Base-by-base conservation (phyloP, 805 yeast genomes). In the Metschnikowia drakensbergensis region DNA sequence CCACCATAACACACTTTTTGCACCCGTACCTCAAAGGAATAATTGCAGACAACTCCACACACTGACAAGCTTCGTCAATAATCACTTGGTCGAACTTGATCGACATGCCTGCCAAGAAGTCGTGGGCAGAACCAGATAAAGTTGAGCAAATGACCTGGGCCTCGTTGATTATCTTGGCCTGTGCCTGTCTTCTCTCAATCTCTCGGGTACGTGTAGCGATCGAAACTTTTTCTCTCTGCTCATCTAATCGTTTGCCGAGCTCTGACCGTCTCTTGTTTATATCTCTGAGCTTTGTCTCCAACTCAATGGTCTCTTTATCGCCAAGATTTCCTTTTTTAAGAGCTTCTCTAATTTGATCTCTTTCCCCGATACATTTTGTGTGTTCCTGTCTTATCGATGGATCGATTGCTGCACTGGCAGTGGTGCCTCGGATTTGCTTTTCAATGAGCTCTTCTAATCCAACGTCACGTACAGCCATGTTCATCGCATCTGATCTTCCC, bases 41-140 rank as follows among this genome's bases (percentile, higher is more conserved):
- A 26, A 94, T 78, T 0, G 96, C 87, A 6, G 97, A 88, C 32
- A 92, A 63, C 62, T 92, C 99, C 35, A 94, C 91, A 80, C 96
- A 86, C 66, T 92, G 99, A 57, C 97, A 95, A 2, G 99, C 99
- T 66, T 92, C 99, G 71, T 92, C 99, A 52, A 92, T 84, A 44
- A 92, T 84, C 1, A 94, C 97, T 3, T 96, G 88, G 42, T 87
- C 96, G 63, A 94, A 92, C 37, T 80, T 79, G 59, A 89, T 77
- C 7, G 89, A 82, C 61, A 92, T 69, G 37, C 82, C 76, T 0
- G 89, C 82, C 36, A 92, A 74, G 51, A 89, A 81, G 53, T 88
- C 94, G 69, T 90, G 96, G 0, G 98, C 97, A 3, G 97, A 82
- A 28, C 97, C 98, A 0, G 97, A 91, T 31, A 92, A 71, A 0